Base-by-base conservation (phyloP, 1,284 basidiomycete species). In the Chondrostereum purpureum region DNA sequence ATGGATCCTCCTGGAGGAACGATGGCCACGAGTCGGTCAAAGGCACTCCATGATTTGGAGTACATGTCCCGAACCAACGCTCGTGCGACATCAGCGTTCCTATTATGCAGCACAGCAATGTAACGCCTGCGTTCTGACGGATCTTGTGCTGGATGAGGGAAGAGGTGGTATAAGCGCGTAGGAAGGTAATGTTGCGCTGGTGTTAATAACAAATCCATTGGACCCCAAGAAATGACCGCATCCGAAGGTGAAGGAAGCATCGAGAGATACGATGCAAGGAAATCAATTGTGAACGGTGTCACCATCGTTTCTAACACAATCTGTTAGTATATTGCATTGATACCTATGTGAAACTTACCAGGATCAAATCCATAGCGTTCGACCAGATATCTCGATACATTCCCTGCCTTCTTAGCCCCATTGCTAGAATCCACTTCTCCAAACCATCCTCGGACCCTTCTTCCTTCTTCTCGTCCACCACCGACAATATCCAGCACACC, bases 11-110 rank as follows among this genome's bases (percentile, higher is more conserved):
- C 88, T 1, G 88, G 88, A 12, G 88, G 86, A 0, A 91, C 87
- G 52, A 91, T 88, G 2, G 85, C 86, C 3, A 88, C 80, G 3
- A 92, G 71, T 14, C 88, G 77, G 59, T 88, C 84, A 54, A 91
- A 91, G 3, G 87, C 87, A 57, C 83, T 86, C 88, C 88, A 92
- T 47, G 83, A 88, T 63, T 91, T 91, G 35, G 86, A 89, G 59
- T 92, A 91, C 82, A 38, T 38, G 18, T 38, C 36, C 8, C 36
- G 12, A 8, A 38, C 36, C 8, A 38, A 16, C 8, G 36, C 36
- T 8, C 36, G 36, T n/a, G 36, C n/a, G 36, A 38, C 36, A 16
- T 38, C 36, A 16, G 36, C 36, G 18, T 38, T 38, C 82, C 82
- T 73, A 69, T 78, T 85, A 13, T 76, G 74, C 12, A 89, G 60